Evolutionary conservation across 1,284 basidiomycete species (phyloP).

Genomic region (Rhodotorula sp.): DNA sequence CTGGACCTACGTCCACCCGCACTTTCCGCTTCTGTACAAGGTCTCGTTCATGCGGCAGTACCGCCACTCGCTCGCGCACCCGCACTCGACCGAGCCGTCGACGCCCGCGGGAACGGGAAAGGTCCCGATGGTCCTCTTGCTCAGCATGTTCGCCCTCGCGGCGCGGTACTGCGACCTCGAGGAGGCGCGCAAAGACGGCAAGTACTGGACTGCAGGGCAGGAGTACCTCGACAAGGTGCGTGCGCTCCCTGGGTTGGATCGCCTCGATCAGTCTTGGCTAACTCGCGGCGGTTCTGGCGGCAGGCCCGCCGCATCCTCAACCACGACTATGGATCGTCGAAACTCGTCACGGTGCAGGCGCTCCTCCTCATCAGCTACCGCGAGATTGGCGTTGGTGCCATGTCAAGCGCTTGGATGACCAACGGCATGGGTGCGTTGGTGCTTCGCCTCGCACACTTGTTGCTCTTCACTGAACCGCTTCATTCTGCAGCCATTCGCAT

Average conservation of each 20-base stretch:
- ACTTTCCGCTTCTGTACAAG: constrained; percentile 46
- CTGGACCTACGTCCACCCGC: constrained; percentile 73
- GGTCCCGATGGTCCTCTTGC: constrained; percentile 66
- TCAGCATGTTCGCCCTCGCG: constrained; percentile 74
- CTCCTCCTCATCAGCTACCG: constrained; percentile 75
- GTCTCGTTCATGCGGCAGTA: constrained; percentile 64
- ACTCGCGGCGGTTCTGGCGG: background rate
- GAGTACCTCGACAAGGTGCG: constrained; percentile 61
- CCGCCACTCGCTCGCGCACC: constrained; percentile 45
- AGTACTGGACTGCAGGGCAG: constrained; percentile 80
- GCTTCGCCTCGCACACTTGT: background rate
- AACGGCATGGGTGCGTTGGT: constrained; percentile 62
- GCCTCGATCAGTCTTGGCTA: background rate
- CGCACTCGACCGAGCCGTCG: constrained; percentile 45
- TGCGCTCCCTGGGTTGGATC: too few relatives aligned
- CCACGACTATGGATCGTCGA: constrained; percentile 65
- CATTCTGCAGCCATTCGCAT: constrained; percentile 50
- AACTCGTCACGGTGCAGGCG: constrained; percentile 71
- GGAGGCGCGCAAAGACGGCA: constrained; percentile 54
- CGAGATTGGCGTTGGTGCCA: constrained; percentile 80
- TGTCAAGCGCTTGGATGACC: constrained; percentile 81
- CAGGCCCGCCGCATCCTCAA: constrained; percentile 69
- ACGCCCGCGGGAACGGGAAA: constrained; percentile 44
- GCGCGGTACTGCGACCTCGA: constrained; percentile 62
- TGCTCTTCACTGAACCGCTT: background rate